Conservation (phyloP, 2,329 filamentous ascomycete genomes). For the Kalaharituber pfeilii region DNA sequence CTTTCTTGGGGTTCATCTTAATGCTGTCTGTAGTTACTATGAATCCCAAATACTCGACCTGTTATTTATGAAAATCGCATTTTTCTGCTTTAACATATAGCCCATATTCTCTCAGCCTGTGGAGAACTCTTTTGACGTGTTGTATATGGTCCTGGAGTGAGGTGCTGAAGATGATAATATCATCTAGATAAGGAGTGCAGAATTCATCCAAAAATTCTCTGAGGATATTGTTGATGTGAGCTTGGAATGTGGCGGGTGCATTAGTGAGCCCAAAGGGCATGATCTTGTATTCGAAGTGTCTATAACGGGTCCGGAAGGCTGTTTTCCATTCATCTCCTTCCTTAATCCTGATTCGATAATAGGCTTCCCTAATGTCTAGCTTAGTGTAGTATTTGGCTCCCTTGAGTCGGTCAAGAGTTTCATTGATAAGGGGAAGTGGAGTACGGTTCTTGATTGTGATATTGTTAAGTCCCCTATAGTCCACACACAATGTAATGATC, state of each 20-base stretch:
- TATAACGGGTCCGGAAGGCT: not conserved
- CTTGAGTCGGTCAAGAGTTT: not conserved
- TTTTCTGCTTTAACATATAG: not conserved
- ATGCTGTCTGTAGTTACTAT: too few species aligned
- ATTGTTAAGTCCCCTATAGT: slow-evolving; percentile 3
- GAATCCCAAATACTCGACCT: too few species aligned
- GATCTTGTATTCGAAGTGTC: not conserved
- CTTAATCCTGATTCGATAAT: not conserved
- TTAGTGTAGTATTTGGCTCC: not conserved
- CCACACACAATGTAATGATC: slow-evolving; percentile 3
- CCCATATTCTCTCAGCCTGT: not conserved
- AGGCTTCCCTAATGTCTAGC: not conserved
- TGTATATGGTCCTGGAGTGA: not conserved
- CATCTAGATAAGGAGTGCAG: not conserved
- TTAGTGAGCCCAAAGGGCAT: too few species aligned
- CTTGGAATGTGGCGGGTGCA: too few species aligned
- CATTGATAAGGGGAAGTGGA: not conserved
- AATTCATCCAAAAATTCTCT: not conserved
- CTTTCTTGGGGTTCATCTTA: too few species aligned
- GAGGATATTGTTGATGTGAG: too few species aligned
- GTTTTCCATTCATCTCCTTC: not conserved
- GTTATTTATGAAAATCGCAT: not conserved
- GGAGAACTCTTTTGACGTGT: not conserved
- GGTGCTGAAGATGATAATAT: slow-evolving; percentile 3
- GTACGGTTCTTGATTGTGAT: slow-evolving; percentile 3